phyloP scores from a whole-genome alignment of 768 basidiomycete genomes.

The Auricularia sp. region DNA sequence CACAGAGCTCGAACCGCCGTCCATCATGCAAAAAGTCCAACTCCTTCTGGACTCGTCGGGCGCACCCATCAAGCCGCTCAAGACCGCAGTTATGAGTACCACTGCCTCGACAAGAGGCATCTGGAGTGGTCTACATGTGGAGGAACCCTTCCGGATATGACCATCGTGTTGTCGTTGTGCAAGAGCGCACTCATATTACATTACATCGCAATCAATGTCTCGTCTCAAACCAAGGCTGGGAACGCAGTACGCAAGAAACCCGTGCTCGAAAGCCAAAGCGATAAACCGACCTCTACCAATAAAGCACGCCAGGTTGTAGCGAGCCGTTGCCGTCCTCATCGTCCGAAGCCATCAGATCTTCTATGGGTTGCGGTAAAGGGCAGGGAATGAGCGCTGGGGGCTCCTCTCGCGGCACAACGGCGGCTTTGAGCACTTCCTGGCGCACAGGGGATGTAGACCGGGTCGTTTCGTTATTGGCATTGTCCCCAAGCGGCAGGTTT shows the following conservation, averaged over 20 bases:
- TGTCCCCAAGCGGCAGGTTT: neutral
- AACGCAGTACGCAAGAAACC: neutral
- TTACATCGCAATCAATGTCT: neutral
- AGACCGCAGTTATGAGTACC: conserved; percentile 65
- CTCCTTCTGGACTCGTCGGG: conserved; percentile 83
- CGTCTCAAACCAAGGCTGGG: neutral
- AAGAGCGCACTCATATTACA: neutral
- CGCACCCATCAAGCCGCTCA: conserved; percentile 71
- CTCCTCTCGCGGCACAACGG: neutral
- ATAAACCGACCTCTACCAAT: neutral
- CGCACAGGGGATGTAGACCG: neutral
- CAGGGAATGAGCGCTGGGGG: neutral
- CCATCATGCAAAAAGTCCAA: conserved; percentile 67
- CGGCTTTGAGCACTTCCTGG: neutral
- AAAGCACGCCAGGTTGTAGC: neutral
- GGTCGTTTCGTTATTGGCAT: neutral
- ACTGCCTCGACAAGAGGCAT: conserved; percentile 78
- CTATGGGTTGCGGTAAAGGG: neutral
- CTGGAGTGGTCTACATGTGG: conserved; percentile 82
- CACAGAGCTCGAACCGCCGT: conserved; percentile 61
- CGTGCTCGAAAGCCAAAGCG: neutral
- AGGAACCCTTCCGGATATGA: conserved; percentile 47
- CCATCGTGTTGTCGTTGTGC: neutral
- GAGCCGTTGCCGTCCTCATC: neutral
- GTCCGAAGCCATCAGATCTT: neutral